phyloP scores from a whole-genome alignment of 306 rosid genomes.

The Neltuma alba region DNA sequence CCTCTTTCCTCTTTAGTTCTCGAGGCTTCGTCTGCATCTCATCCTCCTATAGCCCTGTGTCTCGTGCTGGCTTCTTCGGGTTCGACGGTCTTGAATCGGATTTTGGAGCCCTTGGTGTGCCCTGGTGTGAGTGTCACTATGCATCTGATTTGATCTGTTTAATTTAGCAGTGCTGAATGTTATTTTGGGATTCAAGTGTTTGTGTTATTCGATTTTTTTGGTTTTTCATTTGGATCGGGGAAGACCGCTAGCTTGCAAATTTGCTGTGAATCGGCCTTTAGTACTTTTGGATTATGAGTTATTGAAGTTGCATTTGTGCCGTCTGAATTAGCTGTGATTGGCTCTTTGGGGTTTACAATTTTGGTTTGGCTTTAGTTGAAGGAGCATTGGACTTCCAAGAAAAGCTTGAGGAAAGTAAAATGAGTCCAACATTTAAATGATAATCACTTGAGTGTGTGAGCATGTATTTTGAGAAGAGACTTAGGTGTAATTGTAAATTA shows the following conservation, averaged over 20 bases:
- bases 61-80: conserved; percentile 69
- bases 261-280: neutral
- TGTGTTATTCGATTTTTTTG: neutral
- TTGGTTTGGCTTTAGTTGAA: neutral
- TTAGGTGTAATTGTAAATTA: neutral
- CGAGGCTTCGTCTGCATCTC: conserved; percentile 77
- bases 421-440: neutral
- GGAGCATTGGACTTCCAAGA: neutral
- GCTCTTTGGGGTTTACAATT: neutral
- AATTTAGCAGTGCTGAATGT: neutral
- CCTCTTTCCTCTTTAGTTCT: conserved; percentile 60
- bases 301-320: neutral
- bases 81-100: conserved; percentile 78
- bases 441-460: neutral
- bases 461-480: neutral
- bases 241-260: neutral
- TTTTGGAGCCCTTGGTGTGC: conserved; percentile 77
- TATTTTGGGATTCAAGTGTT: conserved; percentile 9
- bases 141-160: conserved; percentile 32
- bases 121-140: conserved; percentile 68
- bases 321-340: neutral
- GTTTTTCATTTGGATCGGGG: neutral
- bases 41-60: conserved; percentile 58
- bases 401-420: neutral
- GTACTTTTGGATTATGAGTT: neutral